Percentiles rank a stretch among this genome's conserved stretches.
These are phyloP conservation scores for Cucumis cinereus DNA, from an alignment of 306 rosid species.

Conservation along the genomic window DNA sequence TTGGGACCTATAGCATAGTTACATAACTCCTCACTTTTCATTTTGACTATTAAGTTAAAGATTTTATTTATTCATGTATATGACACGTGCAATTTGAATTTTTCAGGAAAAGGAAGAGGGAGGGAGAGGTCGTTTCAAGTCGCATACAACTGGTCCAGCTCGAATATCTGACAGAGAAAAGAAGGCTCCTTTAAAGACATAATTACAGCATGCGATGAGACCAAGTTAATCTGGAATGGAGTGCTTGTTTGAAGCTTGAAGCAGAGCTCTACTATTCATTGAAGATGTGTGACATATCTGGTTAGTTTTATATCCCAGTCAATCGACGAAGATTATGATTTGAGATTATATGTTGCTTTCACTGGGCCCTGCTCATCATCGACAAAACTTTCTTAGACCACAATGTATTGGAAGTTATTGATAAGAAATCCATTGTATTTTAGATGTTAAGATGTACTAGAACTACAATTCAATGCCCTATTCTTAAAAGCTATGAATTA, in stretches of 20 bases:
- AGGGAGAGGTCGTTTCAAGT: slow-evolving; percentile 95
- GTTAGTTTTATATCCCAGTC: not conserved
- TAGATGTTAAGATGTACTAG: not conserved
- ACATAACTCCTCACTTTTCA: not conserved
- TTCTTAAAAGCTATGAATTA: not conserved
- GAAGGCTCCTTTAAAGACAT: slow-evolving; percentile 89
- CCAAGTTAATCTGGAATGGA: slow-evolving; percentile 11
- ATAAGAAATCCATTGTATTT: not conserved
- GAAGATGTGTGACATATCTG: not conserved
- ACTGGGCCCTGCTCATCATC: not conserved
- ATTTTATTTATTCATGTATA: not conserved
- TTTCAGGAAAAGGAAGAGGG: slow-evolving; percentile 80
- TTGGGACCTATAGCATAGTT: not conserved
- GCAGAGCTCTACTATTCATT: not conserved
- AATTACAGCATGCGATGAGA: not conserved
- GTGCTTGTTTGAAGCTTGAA: slow-evolving; percentile 9
- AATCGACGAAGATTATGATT: not conserved
- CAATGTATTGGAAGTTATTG: slow-evolving; percentile 7
- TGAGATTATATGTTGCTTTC: not conserved
- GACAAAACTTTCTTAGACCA: not conserved
- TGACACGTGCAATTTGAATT: not conserved
- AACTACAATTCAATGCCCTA: not conserved
- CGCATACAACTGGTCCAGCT: slow-evolving; percentile 86
- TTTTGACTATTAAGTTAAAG: not conserved
- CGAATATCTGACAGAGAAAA: slow-evolving; percentile 92